phyloP scores from a whole-genome alignment of 106 monocot genomes.

The Narthecium ossifragum region DNA sequence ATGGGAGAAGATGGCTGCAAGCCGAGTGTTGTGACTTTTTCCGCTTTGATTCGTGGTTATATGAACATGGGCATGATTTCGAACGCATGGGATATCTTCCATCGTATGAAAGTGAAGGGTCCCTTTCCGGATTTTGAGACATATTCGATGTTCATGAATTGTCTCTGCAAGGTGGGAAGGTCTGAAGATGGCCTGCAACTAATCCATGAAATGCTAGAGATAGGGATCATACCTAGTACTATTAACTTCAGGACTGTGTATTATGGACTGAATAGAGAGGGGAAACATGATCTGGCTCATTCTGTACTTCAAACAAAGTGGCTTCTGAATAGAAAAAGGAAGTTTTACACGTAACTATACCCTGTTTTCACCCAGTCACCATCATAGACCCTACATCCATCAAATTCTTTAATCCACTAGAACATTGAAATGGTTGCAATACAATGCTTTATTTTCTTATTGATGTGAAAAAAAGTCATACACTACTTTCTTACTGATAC shows the following conservation, averaged over 20 bases:
- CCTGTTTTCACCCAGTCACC: no score
- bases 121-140: slow-evolving; percentile 72
- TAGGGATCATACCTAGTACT: slow-evolving; percentile 58
- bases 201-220: slow-evolving; percentile 57
- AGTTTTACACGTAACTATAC: slow-evolving; percentile 24
- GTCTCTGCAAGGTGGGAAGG: slow-evolving; percentile 55
- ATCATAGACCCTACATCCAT: no score
- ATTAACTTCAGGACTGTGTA: slow-evolving; percentile 72
- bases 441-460: no score
- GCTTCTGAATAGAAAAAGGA: slow-evolving; percentile 55
- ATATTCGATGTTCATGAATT: slow-evolving; percentile 80
- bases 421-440: no score
- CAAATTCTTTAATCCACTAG: no score
- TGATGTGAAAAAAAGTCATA: no score
- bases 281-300: slow-evolving; percentile 60
- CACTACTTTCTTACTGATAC: no score
- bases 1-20: slow-evolving; percentile 58
- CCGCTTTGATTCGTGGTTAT: slow-evolving; percentile 68
- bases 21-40: slow-evolving; percentile 80
- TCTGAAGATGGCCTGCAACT: slow-evolving; percentile 66
- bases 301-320: slow-evolving; percentile 63
- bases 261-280: slow-evolving; percentile 79
- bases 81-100: slow-evolving; percentile 66
- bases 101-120: slow-evolving; percentile 49
- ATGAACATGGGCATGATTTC: slow-evolving; percentile 61